These are phyloP conservation scores for Cyanidiococcus yangmingshanensis DNA, from an alignment of 23 red algal species.

Conservation along the genomic window DNA sequence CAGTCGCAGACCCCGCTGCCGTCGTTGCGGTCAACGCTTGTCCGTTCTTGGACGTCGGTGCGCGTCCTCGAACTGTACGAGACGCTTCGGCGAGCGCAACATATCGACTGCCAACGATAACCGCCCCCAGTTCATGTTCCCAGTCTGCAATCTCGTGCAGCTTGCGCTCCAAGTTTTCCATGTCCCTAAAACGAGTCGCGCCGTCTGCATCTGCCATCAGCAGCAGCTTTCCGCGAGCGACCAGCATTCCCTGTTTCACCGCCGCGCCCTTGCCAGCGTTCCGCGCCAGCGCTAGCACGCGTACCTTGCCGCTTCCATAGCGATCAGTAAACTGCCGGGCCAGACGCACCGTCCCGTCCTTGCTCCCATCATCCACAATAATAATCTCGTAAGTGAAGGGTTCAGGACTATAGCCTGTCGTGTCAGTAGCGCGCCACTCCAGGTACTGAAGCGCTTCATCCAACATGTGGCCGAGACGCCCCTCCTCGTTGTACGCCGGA, in stretches of 20 bases:
- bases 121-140: slow-evolving; percentile 1
- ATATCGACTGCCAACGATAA: slow-evolving; percentile 50
- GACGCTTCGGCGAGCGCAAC: not conserved
- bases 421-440: slow-evolving; percentile 6
- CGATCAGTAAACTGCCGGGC: slow-evolving; percentile 32
- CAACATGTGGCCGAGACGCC: slow-evolving; percentile 57
- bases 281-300: slow-evolving; percentile 35
- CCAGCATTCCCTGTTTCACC: slow-evolving; percentile 48
- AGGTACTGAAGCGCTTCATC: slow-evolving; percentile 58
- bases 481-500: slow-evolving; percentile 88
- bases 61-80: not conserved
- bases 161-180: slow-evolving; percentile 34
- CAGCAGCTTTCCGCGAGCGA: slow-evolving; percentile 39
- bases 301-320: slow-evolving; percentile 17
- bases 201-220: slow-evolving; percentile 97
- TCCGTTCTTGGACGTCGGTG: not conserved
- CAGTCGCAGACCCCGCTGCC: not conserved
- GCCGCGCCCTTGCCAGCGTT: slow-evolving; percentile 87
- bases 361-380: slow-evolving; percentile 81
- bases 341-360: slow-evolving; percentile 48
- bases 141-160: slow-evolving; percentile 20
- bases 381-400: slow-evolving; percentile 75
- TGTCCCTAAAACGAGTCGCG: slow-evolving; percentile 71
- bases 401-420: not conserved
- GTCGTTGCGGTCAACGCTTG: not conserved